Evolutionary conservation across 441 rosid genomes (phyloP), one percentile per base, ranked within the genome.

Genomic region (Breynia disticha): DNA sequence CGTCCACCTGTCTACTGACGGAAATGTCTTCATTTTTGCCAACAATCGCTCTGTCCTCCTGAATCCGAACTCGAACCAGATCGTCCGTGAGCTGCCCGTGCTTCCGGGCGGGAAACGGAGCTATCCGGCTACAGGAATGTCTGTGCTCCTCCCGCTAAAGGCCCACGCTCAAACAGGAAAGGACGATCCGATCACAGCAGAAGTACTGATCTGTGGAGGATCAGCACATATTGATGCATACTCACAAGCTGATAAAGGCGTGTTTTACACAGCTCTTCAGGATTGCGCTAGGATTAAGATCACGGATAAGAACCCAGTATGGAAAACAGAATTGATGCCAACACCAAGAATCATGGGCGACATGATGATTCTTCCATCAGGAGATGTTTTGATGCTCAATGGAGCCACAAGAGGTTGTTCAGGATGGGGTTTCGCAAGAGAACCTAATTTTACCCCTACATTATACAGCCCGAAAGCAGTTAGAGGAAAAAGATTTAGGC

Each of bases 271-370:
- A 0, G 85, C 87, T 11, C 65, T 72, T 42, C 48, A 43, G 14
- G 87, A 82, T 21, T 85, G 86, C 15, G 85, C 61, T 0, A 69
- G 87, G 43, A 54, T 82, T 1, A 64, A 37, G 4, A 75, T 78
- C 54, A 72, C 73, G 6, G 67, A 55, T 8, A 16, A 48, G 11
- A 61, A 76, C 5, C 67, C 79, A 0, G 62, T 50, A 0, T 85
- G 95, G 95, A 63, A 69, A 59, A 70, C 56, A 39, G 85, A 77
- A 43, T 52, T 37, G 6, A 85, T 85, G 95, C 90, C 95, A 4
- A 39, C 82, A 0, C 72, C 80, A 37, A 74, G 87, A 7, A 60
- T 77, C 0, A 70, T 80, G 81, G 87, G 85, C 0, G 90, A 85
- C 54, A 59, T 68, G 62, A 57, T 77, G 46, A 41, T 72, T 42